Percentiles rank a stretch among this genome's conserved stretches.
Evolutionary conservation across 2,329 filamentous ascomycete genomes (phyloP).

Genomic region (Geosmithia morbida): DNA sequence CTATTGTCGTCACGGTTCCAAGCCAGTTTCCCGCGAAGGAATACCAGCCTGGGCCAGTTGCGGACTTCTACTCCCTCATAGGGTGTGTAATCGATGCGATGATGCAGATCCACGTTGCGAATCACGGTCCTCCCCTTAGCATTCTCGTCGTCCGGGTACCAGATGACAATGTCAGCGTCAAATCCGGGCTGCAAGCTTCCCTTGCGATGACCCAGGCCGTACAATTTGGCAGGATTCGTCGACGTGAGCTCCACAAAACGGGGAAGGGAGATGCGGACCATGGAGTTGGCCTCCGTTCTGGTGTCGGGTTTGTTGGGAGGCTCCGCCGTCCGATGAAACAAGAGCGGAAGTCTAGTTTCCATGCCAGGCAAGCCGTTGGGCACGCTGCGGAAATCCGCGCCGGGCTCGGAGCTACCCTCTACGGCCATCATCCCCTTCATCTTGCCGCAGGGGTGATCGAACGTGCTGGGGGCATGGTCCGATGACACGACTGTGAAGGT

Average conservation of each 20-base stretch:
- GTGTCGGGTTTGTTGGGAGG: neutral
- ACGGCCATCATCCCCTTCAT: neutral
- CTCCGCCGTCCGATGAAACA: neutral
- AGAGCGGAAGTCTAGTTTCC: neutral
- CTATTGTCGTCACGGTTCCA: neutral
- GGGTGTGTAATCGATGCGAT: neutral
- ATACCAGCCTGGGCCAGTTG: neutral
- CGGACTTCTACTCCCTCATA: neutral
- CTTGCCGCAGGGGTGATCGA: neutral
- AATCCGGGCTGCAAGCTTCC: neutral
- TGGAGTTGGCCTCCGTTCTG: neutral
- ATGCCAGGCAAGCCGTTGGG: neutral
- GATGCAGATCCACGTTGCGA: neutral
- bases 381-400: neutral
- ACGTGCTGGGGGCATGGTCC: neutral
- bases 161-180: neutral
- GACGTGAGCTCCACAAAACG: neutral
- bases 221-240: neutral
- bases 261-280: neutral
- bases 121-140: neutral
- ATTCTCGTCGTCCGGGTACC: neutral
- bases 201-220: neutral
- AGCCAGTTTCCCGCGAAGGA: neutral
- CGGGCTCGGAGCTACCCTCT: neutral
- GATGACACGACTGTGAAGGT: neutral